Evolutionary conservation across 2,329 filamentous ascomycete species (phyloP), one percentile per base, ranked within the genome.

Genomic region (Ampelomyces quisqualis): DNA sequence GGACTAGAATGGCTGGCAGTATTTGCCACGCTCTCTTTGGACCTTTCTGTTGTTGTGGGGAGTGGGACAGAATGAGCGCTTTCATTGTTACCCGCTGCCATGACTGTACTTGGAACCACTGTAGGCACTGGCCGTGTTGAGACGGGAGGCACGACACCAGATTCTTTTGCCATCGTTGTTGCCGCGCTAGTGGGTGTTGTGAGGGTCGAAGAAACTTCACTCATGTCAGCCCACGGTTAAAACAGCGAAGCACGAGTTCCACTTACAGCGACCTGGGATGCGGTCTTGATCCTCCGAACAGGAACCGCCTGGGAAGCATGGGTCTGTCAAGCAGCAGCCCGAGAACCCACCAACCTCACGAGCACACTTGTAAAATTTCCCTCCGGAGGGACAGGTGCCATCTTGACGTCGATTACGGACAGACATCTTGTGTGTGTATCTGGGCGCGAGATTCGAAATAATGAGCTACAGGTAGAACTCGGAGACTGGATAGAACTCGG

Each of bases 261-360:
- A 52, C 57, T 40, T 45, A 62, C 59, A 47, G 24, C 34, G 34
- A 6, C 29, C 45, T 32, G 52, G 49, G 18, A 56, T 55, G 3
- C 33, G 38, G 11, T 56, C 53, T 34, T 57, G 52, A 7, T 45
- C 46, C 8, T 33, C 31, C 24, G 55, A 56, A 47, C 61, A 65
- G 5, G 47, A 47, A 20, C 41, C 26, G 19, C 34, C 34, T 15
- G 44, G 43, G 32, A 24, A 45, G 38, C 58, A 64, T 36, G 60
- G 46, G 20, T 62, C 54, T 8, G 47, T 48, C 10, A 51, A n/a
- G 32, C 58, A 65, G 32, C 60, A 64, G 20, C 60, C 62, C 20
- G 23, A 22, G 26, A 53, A 64, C 1, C 41, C 46, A 23, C 36
- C 20, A 10, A 32, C 13, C 5, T 26, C 21, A n/a, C 5, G 8